These are phyloP conservation scores for Alisma plantagoaquatica DNA, from an alignment of 106 monocot species.

Conservation along the genomic window DNA sequence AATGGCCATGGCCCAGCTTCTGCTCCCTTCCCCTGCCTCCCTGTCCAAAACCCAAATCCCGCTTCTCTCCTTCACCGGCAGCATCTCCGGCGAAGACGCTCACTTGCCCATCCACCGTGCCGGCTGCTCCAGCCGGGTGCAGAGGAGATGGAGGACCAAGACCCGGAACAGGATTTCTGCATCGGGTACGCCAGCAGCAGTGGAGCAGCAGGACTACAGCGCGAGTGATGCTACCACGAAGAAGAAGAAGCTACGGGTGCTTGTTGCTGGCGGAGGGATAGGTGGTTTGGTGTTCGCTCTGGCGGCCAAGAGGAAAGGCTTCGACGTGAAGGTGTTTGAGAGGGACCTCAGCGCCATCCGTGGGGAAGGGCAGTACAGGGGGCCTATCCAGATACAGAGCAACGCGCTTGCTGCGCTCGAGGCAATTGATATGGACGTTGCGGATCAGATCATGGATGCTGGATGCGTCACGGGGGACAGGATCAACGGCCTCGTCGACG, in stretches of 20 bases:
- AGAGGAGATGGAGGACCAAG: not conserved
- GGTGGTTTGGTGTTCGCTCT: slow-evolving; percentile 68
- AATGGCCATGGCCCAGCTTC: slow-evolving; percentile 8
- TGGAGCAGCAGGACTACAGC: not conserved
- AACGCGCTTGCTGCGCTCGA: slow-evolving; percentile 71
- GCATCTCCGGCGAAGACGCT: slow-evolving; percentile 1
- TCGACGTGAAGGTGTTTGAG: slow-evolving; percentile 76
- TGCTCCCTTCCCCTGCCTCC: slow-evolving; percentile 14
- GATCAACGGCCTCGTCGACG: slow-evolving; percentile 77
- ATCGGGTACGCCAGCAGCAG: not conserved
- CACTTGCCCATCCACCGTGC: not conserved
- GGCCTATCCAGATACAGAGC: slow-evolving; percentile 84
- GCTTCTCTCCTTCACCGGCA: not conserved
- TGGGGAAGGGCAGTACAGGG: slow-evolving; percentile 81
- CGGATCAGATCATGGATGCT: slow-evolving; percentile 57
- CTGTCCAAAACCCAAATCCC: slow-evolving; percentile 25
- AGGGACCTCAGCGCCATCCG: slow-evolving; percentile 60
- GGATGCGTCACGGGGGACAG: slow-evolving; percentile 78
- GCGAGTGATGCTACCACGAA: not conserved
- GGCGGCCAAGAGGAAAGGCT: slow-evolving; percentile 63
- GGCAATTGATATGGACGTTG: slow-evolving; percentile 56
- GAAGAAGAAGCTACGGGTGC: slow-evolving; percentile 31
- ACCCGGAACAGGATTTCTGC: slow-evolving; percentile 1
- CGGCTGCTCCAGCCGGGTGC: not conserved
- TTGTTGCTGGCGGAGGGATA: slow-evolving; percentile 71